Evolutionary conservation across 371 early-diverging fungal species (phyloP).

Genomic region (Rhizopus delemar): DNA sequence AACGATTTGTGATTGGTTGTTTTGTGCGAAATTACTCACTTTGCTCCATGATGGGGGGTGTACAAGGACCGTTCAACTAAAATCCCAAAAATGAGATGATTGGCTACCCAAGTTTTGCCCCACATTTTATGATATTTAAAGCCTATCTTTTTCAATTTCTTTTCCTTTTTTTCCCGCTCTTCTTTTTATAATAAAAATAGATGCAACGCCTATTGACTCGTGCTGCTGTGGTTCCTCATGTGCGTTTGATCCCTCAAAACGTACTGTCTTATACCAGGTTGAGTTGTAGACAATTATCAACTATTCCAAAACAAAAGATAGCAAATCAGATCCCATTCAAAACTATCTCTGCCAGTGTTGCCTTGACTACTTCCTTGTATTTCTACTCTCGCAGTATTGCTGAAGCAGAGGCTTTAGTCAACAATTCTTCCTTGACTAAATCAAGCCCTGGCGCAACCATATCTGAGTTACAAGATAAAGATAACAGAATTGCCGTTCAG

Average conservation of each 20-base stretch:
- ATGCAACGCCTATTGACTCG: constrained; percentile 28
- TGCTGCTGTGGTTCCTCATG: constrained; percentile 5
- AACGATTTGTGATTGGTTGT: constrained; percentile 1
- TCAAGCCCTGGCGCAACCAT: constrained; percentile 17
- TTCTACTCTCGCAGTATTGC: constrained; percentile 9
- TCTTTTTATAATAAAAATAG: constrained; percentile 1
- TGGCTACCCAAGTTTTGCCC: neutral
- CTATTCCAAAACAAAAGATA: neutral
- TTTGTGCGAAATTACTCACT: neutral
- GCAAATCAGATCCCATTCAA: constrained; percentile 27
- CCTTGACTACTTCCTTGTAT: constrained; percentile 21
- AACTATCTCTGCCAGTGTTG: constrained; percentile 28
- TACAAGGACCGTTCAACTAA: neutral
- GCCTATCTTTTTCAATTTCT: neutral
- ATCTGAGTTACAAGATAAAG: constrained; percentile 28
- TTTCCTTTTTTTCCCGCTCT: neutral
- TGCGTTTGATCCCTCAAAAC: constrained; percentile 8
- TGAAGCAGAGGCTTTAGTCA: constrained; percentile 19
- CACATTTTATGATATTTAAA: constrained; percentile 12
- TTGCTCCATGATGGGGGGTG: neutral
- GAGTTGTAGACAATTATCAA: constrained; percentile 9
- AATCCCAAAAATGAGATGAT: neutral
- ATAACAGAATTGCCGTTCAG: constrained; percentile 51
- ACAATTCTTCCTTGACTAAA: constrained; percentile 7
- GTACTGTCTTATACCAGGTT: neutral